Conservation (phyloP, 805 yeast genomes). For the Metschnikowia continentalis region DNA sequence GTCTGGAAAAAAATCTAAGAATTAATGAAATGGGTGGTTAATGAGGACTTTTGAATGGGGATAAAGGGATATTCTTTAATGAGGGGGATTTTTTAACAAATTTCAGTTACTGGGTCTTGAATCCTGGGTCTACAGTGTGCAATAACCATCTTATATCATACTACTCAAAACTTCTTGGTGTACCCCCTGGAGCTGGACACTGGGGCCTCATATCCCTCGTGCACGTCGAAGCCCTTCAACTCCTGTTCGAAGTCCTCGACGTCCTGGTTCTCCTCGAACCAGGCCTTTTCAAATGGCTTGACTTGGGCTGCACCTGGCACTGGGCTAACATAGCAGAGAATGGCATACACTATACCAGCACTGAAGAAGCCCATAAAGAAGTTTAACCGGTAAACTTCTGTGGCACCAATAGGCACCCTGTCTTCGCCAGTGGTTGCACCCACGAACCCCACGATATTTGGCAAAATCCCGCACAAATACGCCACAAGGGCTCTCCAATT, state of each 20-base stretch:
- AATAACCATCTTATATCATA: not conserved
- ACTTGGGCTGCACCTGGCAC: conserved; percentile 34
- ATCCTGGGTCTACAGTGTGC: not conserved
- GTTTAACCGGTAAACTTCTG: conserved; percentile 64
- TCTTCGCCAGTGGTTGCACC: conserved; percentile 70
- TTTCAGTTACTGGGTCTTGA: not conserved
- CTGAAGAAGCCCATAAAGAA: conserved; percentile 72
- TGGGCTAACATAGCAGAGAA: conserved; percentile 52
- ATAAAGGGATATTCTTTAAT: not conserved
- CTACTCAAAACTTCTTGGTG: not conserved
- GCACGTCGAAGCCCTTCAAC: conserved; percentile 26
- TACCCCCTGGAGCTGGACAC: conserved; percentile 8
- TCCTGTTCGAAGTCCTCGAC: conserved; percentile 59
- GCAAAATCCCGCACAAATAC: conserved; percentile 73
- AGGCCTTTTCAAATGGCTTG: conserved; percentile 47
- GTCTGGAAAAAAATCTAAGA: too few relatives aligned
- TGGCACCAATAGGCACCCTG: conserved; percentile 72
- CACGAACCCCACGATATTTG: conserved; percentile 84
- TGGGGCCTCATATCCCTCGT: conserved; percentile 17
- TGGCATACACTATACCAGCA: conserved; percentile 52
- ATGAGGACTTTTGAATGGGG: too few relatives aligned
- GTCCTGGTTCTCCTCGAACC: conserved; percentile 60
- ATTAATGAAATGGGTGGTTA: too few relatives aligned
- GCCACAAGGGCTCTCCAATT: conserved; percentile 86
- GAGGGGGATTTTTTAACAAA: not conserved